Evolutionary conservation across 495 filamentous ascomycete genomes (phyloP).

Genomic region (Astrocystis sublimbata): DNA sequence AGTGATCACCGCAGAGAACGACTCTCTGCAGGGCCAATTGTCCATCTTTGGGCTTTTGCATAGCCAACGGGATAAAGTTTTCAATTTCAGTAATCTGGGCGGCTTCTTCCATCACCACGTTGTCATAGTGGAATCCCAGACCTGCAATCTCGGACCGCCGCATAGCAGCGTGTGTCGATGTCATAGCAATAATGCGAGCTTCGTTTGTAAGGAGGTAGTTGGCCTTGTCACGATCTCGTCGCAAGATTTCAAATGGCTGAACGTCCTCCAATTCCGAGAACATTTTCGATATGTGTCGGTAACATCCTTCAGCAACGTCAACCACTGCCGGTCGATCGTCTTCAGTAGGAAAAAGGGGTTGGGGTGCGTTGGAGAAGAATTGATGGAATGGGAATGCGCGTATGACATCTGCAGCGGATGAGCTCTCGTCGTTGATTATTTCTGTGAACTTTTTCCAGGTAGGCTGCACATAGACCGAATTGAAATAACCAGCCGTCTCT

Average conservation of each 20-base stretch:
- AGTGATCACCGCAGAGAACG: constrained; percentile 92
- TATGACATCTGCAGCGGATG: constrained; percentile 60
- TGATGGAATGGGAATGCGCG: constrained; percentile 84
- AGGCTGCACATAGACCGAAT: constrained; percentile 83
- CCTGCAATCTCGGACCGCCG: constrained; percentile 85
- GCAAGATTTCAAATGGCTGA: constrained; percentile 90
- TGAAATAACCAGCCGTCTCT: constrained; percentile 96
- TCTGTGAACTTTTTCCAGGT: constrained; percentile 87
- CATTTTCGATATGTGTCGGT: constrained; percentile 86
- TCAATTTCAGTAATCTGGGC: constrained; percentile 98
- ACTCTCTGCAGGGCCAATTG: constrained; percentile 79
- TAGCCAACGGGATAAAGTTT: constrained; percentile 88
- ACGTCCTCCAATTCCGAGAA: constrained; percentile 94
- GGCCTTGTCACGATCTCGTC: constrained; percentile 82
- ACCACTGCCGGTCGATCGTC: constrained; percentile 66
- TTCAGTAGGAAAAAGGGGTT: constrained; percentile 72
- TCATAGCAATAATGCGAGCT: constrained; percentile 96
- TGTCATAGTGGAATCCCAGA: constrained; percentile 95
- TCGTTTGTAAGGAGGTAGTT: constrained; percentile 96
- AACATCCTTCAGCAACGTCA: constrained; percentile 82
- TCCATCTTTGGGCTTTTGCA: constrained; percentile 79
- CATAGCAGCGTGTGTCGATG: constrained; percentile 98
- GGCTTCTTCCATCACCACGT: constrained; percentile 98
- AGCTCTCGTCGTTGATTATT: constrained; percentile 48
- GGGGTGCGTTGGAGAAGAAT: constrained; percentile 87